Evolutionary conservation across 1,284 basidiomycete genomes (phyloP), one percentile per base, ranked within the genome.

Genomic region (Trametes hirsuta): DNA sequence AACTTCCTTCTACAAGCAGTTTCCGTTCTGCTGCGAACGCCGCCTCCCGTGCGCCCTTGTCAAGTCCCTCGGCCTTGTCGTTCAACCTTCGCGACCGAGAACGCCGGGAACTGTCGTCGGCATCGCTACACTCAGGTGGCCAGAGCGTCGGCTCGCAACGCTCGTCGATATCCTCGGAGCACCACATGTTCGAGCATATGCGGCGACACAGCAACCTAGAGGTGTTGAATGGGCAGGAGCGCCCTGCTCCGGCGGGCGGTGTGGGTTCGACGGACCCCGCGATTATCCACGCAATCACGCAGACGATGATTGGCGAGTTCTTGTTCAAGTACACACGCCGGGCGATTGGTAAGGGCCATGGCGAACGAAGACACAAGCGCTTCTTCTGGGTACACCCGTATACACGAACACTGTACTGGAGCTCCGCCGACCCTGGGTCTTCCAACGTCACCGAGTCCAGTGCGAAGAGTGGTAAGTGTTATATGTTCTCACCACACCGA

Each of bases 371-470:
- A 53, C 97, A 99, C 77, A 90, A 87, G 74, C 85, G 97, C 40
- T 99, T 97, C 88, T 98, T 99, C 84, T 99, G 97, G 96, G 89
- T 99, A 14, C 97, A 99, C 76, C 97, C 97, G 25, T 99, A 99
- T 74, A 99, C 95, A 52, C 94, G 95, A 79, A 98, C 95, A 9
- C 74, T 99, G 59, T 98, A 98, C 77, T 99, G 97, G 97, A 96
- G 94, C 68, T 87, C 93, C 34, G 88, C 90, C 35, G 97, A 98
- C 77, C 97, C 97, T 36, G 95, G 94, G 36, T 92, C 92, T 40
- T 86, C 86, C 39, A 88, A 87, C 64, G 91, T 94, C 6, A 86
- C 88, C 3, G 96, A 98, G 77, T 94, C 94, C 15, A 96, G 89
- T 72, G 94, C 95, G 37, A 99, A 99, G 87, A 97, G 94, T 74